A percentile compares a stretch with the other conserved stretches of the same genome.
Evolutionary conservation across 139 green algal species (phyloP).

Genomic region (Closterium sp.): DNA sequence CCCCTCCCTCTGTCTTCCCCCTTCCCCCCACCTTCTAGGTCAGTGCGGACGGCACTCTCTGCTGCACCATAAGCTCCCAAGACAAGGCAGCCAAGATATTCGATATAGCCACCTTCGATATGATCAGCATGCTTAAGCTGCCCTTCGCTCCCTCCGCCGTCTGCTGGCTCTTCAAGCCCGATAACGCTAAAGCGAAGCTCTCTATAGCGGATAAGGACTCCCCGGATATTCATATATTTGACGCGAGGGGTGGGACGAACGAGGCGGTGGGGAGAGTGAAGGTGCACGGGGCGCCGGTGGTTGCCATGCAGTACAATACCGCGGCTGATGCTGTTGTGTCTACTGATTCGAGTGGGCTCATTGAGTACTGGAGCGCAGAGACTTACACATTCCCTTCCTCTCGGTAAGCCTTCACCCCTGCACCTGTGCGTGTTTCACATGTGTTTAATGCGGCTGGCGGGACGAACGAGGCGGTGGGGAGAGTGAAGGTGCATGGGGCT

Average conservation of each 20-base stretch:
- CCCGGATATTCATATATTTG: constrained; percentile 74
- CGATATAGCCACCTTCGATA: constrained; percentile 93
- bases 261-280: constrained; percentile 49
- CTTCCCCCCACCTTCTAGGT: not conserved
- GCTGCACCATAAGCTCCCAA: constrained; percentile 61
- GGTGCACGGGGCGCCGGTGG: constrained; percentile 67
- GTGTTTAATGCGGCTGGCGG: too few relatives aligned
- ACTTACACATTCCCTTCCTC: constrained; percentile 33
- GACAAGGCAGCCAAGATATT: constrained; percentile 87
- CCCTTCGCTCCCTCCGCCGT: constrained; percentile 71
- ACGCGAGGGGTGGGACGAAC: constrained; percentile 59
- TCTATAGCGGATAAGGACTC: constrained; percentile 79
- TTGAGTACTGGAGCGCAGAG: constrained; percentile 59
- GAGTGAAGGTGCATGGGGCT: constrained; percentile 54
- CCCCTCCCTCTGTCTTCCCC: constrained; percentile 7
- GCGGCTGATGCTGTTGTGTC: too few relatives aligned
- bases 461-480: not conserved
- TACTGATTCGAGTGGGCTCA: too few relatives aligned
- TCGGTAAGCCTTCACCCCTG: too few relatives aligned
- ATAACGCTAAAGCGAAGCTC: constrained; percentile 63
- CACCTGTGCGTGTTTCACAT: too few relatives aligned
- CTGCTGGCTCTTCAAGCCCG: constrained; percentile 73
- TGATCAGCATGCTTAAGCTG: constrained; percentile 92
- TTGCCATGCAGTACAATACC: constrained; percentile 77
- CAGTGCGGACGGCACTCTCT: constrained; percentile 62